Evolutionary conservation across 2,329 filamentous ascomycete genomes (phyloP), one percentile per base, ranked within the genome.

Genomic region (Fusarium sp.): DNA sequence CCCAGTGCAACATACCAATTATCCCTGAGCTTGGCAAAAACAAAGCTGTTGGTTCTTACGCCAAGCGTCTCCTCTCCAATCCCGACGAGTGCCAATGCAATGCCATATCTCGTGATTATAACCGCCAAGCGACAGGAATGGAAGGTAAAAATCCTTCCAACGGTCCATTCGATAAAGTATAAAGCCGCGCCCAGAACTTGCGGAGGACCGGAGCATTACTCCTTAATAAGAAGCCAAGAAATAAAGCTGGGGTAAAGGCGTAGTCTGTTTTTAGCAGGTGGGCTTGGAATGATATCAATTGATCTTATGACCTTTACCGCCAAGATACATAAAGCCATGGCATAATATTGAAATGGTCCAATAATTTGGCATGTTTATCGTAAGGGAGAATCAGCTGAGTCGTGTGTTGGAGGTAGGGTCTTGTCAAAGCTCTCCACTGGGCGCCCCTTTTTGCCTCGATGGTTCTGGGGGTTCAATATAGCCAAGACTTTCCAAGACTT

Each of bases 51-150:
- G 34, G 65, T 73, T 50, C 64, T 64, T 56, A 65, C 47, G 73
- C 73, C 72, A 75, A 75, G 72, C 6, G 16, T 35, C n/a, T 16
- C 24, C 16, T 62, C 62, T 62, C 71, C 69, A 73, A 70, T 64
- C 62, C 62, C 9, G 16, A n/a, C 37, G 40, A 59, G 22, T 66
- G 69, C 62, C 66, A 72, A 69, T 69, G 58, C 62, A 45, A 70
- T 62, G 18, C 34, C 56, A 45, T 66, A 54, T 69, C 73, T 73
- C 62, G 70, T 73, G 67, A 71, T 67, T 64, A 20, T 4, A 13
- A 22, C 47, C 35, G 73, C 73, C 73, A 75, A 75, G 73, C n/a
- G 24, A 68, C 71, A 57, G 13, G 61, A 72, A 35, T 35, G 71
- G 71, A 67, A 73, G 71, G 71, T 42, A 50, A 24, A 24, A 42